A percentile compares a stretch with the other conserved stretches of the same genome.
These are phyloP conservation scores for Paramyrothecium sp. DNA, from an alignment of 2,329 filamentous ascomycete genomes.

Conservation along the genomic window DNA sequence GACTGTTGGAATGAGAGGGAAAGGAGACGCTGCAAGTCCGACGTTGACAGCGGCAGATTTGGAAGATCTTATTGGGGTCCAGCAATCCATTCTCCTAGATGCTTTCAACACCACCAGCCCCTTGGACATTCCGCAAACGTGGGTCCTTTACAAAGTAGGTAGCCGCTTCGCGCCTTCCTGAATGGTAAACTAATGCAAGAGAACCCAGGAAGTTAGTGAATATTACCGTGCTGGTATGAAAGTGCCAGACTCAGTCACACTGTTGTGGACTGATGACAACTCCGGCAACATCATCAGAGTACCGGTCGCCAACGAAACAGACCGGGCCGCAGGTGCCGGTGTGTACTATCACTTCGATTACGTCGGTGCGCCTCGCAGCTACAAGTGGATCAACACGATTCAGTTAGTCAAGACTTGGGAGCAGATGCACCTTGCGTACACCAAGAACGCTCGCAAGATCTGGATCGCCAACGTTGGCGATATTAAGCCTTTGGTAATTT, in stretches of 20 bases:
- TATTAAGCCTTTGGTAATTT: slow-evolving; percentile 45
- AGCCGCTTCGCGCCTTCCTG: slow-evolving; percentile 14
- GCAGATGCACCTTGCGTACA: slow-evolving; percentile 50
- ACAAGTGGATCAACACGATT: slow-evolving; percentile 57
- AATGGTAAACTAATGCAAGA: not conserved
- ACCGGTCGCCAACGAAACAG: slow-evolving; percentile 51
- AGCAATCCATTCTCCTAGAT: slow-evolving; percentile 34
- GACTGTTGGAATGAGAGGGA: slow-evolving; percentile 70
- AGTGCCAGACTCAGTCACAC: slow-evolving; percentile 60
- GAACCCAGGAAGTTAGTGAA: slow-evolving; percentile 18
- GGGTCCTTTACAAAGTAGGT: slow-evolving; percentile 67
- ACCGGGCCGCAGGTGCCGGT: slow-evolving; percentile 56
- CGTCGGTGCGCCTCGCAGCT: slow-evolving; percentile 59
- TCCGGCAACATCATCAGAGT: slow-evolving; percentile 60
- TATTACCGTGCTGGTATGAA: slow-evolving; percentile 61
- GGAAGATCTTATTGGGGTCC: slow-evolving; percentile 14
- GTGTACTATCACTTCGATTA: slow-evolving; percentile 63
- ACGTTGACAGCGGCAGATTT: slow-evolving; percentile 43
- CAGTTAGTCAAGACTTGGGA: slow-evolving; percentile 26
- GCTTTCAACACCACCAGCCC: slow-evolving; percentile 5
- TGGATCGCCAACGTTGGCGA: slow-evolving; percentile 66
- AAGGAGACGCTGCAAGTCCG: slow-evolving; percentile 54
- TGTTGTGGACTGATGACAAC: slow-evolving; percentile 65
- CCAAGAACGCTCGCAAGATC: slow-evolving; percentile 45
- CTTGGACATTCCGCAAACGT: slow-evolving; percentile 43